Percentiles rank a stretch among this genome's conserved stretches.
phyloP scores from a whole-genome alignment of 2,329 filamentous ascomycete species.

The Gliomastix tumulicola region DNA sequence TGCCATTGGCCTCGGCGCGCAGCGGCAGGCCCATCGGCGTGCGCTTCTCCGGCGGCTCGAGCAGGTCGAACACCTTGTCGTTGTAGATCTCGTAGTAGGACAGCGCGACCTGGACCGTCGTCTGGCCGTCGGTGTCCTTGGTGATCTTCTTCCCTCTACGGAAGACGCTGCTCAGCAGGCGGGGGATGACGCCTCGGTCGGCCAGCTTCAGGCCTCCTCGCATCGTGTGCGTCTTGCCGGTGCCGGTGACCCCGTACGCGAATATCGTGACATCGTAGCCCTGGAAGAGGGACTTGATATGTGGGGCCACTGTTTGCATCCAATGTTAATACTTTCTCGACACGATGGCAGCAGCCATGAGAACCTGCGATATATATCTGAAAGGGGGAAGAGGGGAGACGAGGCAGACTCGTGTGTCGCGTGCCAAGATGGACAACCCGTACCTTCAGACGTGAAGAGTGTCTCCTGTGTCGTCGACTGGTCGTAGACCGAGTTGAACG shows the following conservation, averaged over 20 bases:
- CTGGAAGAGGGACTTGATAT: constrained; percentile 85
- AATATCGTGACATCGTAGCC: constrained; percentile 86
- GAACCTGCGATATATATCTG: no score
- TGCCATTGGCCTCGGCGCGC: constrained; percentile 78
- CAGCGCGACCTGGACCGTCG: constrained; percentile 65
- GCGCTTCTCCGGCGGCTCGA: constrained; percentile 82
- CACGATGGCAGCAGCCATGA: no score
- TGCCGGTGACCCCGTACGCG: constrained; percentile 88
- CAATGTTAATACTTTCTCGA: no score
- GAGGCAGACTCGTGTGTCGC: no score
- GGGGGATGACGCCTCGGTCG: constrained; percentile 81
- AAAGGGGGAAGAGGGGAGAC: no score
- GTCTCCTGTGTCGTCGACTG: constrained; percentile 73
- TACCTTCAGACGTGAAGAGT: constrained; percentile 85
- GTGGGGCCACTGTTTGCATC: constrained; percentile 63
- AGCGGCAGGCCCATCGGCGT: constrained; percentile 74
- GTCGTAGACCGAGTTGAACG: constrained; percentile 91
- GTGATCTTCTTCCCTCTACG: constrained; percentile 76
- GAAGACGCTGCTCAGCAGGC: constrained; percentile 79
- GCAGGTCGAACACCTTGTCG: constrained; percentile 87
- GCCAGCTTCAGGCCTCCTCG: constrained; percentile 80
- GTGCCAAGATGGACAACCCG: constrained; percentile 12
- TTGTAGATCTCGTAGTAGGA: constrained; percentile 98
- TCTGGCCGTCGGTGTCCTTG: constrained; percentile 68
- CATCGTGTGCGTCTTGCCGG: constrained; percentile 95